Evolutionary conservation across 139 green algal species (phyloP), one percentile per base, ranked within the genome.

Genomic region (Closterium sp.): DNA sequence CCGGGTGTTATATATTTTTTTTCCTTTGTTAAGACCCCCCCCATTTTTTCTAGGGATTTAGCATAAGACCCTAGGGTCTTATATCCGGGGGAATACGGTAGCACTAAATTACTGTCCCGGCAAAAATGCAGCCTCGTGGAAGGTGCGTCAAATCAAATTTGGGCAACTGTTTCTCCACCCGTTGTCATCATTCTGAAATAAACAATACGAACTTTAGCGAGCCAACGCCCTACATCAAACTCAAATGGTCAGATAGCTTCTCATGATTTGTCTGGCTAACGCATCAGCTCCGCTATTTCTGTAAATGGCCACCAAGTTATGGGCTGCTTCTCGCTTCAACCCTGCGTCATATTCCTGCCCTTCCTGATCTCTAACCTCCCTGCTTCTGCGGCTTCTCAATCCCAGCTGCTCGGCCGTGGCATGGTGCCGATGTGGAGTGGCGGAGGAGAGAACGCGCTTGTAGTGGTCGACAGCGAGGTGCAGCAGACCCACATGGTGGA

Each of bases 391-490:
- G 17, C 2, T 27, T 24, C 62, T 79, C 62, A 4, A 22, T 27
- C 62, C 62, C 19, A 7, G 62, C 19, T 79, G 62, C 62, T 79
- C 62, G 19, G 62, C 17, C 17, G 17, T 79, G 62, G 62, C 62
- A 79, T 27, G 17, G 62, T 79, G 62, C 19, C 2, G 62, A 5
- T 27, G 62, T 22, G 17, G 17, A 79, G 62, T 79, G 62, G 62
- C 17, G 62, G 62, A 42, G 38, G 70, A 42, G 24, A 97, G 94
- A 1, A 91, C 96, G 1, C 87, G 30, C 42, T 96, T 29, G 85
- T 98, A 98, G 86, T 95, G 95, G 42, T 95, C 93, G 10, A 97
- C 95, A 6, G 97, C 97, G 13, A 99, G 62, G 89, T 97, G 95
- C 34, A 96, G 24, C 45, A 99, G 93, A 11, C 96, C 96, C 31